Evolutionary conservation across 2,329 filamentous ascomycete genomes (phyloP).

Genomic region (Neofusicoccum kwambonambiense): DNA sequence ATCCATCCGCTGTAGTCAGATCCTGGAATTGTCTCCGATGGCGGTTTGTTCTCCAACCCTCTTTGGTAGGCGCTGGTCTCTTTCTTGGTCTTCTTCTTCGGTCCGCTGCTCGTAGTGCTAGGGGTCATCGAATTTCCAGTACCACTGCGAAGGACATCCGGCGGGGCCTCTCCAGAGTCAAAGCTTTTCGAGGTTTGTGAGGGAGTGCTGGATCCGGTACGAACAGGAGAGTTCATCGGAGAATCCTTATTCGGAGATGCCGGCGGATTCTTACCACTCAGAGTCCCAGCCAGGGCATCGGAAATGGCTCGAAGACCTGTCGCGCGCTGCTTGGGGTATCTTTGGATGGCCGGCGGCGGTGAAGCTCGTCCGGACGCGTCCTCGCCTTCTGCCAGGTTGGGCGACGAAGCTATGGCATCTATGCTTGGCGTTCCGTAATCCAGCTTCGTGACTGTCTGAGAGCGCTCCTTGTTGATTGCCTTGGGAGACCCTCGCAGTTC

Average conservation of each 20-base stretch:
- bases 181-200: slow-evolving; percentile 67
- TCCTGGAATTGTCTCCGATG: slow-evolving; percentile 76
- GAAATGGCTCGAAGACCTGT: slow-evolving; percentile 82
- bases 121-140: slow-evolving; percentile 46
- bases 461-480: slow-evolving; percentile 22
- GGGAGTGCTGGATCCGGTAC: slow-evolving; percentile 72
- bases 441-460: slow-evolving; percentile 58
- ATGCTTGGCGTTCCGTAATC: slow-evolving; percentile 52
- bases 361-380: slow-evolving; percentile 47
- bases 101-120: slow-evolving; percentile 31
- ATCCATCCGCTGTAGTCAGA: slow-evolving; percentile 98
- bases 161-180: slow-evolving; percentile 65
- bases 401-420: slow-evolving; percentile 43
- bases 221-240: slow-evolving; percentile 62
- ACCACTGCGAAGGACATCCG: slow-evolving; percentile 19
- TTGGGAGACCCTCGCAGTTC: slow-evolving; percentile 26
- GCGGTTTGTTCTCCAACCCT: slow-evolving; percentile 77
- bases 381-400: slow-evolving; percentile 46
- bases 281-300: slow-evolving; percentile 61
- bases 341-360: slow-evolving; percentile 39
- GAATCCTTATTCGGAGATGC: slow-evolving; percentile 52
- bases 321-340: slow-evolving; percentile 45
- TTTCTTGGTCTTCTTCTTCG: slow-evolving; percentile 72
- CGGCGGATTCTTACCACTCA: slow-evolving; percentile 30
- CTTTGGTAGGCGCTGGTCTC: slow-evolving; percentile 91